phyloP scores from a whole-genome alignment of 1,284 basidiomycete genomes.

The Ustilago crameri region DNA sequence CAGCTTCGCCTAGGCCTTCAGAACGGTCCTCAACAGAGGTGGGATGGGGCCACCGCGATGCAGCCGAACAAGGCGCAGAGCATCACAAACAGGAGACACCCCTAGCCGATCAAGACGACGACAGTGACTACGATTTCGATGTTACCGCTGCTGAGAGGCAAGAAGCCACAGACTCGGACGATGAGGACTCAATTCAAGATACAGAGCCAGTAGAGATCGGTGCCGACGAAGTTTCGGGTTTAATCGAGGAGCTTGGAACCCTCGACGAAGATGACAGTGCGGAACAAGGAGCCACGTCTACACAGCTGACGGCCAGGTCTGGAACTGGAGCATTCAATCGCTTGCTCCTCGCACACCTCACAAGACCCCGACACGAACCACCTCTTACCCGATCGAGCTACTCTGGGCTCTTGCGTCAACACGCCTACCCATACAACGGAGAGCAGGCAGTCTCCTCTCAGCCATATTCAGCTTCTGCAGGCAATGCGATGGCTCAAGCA shows the following conservation, averaged over 20 bases:
- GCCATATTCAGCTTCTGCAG: neutral
- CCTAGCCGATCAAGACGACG: slow-evolving; percentile 20
- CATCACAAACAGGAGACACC: neutral
- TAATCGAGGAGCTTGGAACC: slow-evolving; percentile 22
- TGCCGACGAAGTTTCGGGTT: slow-evolving; percentile 23
- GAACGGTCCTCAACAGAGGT: too few species aligned
- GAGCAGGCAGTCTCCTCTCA: neutral
- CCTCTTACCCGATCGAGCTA: slow-evolving; percentile 51
- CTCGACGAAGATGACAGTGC: slow-evolving; percentile 8
- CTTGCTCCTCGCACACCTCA: slow-evolving; percentile 46
- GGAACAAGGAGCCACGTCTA: neutral
- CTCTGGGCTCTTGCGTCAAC: slow-evolving; percentile 18
- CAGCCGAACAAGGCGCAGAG: neutral
- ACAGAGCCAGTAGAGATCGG: slow-evolving; percentile 10
- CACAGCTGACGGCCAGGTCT: slow-evolving; percentile 20
- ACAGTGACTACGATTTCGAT: slow-evolving; percentile 12
- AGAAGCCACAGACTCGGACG: slow-evolving; percentile 2
- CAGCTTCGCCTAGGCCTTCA: too few species aligned
- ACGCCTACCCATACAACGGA: neutral
- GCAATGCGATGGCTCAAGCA: slow-evolving; percentile 5
- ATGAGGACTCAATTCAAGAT: slow-evolving; percentile 5
- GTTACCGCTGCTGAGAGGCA: neutral
- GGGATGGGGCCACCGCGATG: neutral
- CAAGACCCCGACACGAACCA: slow-evolving; percentile 21
- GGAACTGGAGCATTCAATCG: slow-evolving; percentile 43